Percentiles rank a stretch among this genome's conserved stretches.
Conservation (phyloP, 2,329 filamentous ascomycete species). For the Beauveria brongniartii region DNA sequence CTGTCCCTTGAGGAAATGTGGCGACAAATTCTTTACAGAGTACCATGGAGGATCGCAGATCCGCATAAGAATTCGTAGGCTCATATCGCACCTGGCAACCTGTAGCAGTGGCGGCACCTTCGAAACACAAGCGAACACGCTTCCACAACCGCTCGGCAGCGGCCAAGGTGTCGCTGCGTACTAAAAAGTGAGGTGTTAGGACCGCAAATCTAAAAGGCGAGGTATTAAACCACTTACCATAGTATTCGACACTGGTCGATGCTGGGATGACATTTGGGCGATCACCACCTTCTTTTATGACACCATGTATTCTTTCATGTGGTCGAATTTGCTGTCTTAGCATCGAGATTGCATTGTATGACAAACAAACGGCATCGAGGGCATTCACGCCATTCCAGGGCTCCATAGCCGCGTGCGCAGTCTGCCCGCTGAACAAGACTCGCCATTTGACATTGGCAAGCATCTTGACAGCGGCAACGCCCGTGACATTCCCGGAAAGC, state of each 20-base stretch:
- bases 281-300: conserved; percentile 33
- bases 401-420: conserved; percentile 38
- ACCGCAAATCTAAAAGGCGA: conserved; percentile 10
- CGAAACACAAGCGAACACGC: conserved; percentile 24
- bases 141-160: conserved; percentile 18
- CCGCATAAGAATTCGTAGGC: conserved; percentile 28
- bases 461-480: conserved; percentile 20
- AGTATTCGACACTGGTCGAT: conserved; percentile 34
- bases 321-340: conserved; percentile 42
- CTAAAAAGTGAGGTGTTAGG: background rate
- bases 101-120: conserved; percentile 21
- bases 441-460: conserved; percentile 25
- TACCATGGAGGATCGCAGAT: conserved; percentile 34
- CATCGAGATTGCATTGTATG: conserved; percentile 33
- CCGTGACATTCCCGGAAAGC: conserved; percentile 13
- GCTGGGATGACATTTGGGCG: conserved; percentile 35
- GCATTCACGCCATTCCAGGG: conserved; percentile 45
- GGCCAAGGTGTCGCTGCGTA: conserved; percentile 25
- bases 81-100: conserved; percentile 16
- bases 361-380: conserved; percentile 37
- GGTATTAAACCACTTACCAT: background rate
- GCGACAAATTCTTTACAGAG: conserved; percentile 31
- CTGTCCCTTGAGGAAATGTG: conserved; percentile 28
- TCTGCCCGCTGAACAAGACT: conserved; percentile 30
- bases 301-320: conserved; percentile 40